Percentiles rank a stretch among this genome's conserved stretches.
Conservation (phyloP, 768 basidiomycete genomes). For the Dendrothele bispora region DNA sequence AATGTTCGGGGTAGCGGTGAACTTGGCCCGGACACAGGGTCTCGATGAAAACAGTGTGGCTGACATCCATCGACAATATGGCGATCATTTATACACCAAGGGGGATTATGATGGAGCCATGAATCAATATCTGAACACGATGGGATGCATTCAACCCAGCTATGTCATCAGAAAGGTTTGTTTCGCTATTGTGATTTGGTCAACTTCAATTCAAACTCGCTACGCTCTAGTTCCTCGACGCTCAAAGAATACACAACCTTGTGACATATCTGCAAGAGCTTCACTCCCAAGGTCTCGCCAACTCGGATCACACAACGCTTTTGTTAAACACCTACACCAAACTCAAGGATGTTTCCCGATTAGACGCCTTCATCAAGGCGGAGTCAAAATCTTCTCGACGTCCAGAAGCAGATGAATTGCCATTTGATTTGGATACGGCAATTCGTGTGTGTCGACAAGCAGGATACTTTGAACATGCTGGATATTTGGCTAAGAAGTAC, state of each 20-base stretch:
- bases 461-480: slow-evolving; percentile 93
- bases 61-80: slow-evolving; percentile 88
- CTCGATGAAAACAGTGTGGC: slow-evolving; percentile 75
- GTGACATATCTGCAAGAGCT: slow-evolving; percentile 96
- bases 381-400: slow-evolving; percentile 51
- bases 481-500: slow-evolving; percentile 91
- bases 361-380: slow-evolving; percentile 91
- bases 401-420: slow-evolving; percentile 66
- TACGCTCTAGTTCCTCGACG: slow-evolving; percentile 82
- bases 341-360: slow-evolving; percentile 83
- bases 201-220: not conserved
- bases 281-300: slow-evolving; percentile 86
- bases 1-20: slow-evolving; percentile 78
- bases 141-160: slow-evolving; percentile 87
- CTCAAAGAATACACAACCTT: slow-evolving; percentile 93
- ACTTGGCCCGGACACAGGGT: slow-evolving; percentile 76
- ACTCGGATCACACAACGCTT: slow-evolving; percentile 94
- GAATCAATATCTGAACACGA: slow-evolving; percentile 88
- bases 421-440: slow-evolving; percentile 96
- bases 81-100: slow-evolving; percentile 88
- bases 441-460: slow-evolving; percentile 97
- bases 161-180: slow-evolving; percentile 94
- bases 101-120: slow-evolving; percentile 93
- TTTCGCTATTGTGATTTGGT: not conserved
- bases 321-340: slow-evolving; percentile 98